phyloP scores from a whole-genome alignment of 257 asterid species.

The Plantago major region DNA sequence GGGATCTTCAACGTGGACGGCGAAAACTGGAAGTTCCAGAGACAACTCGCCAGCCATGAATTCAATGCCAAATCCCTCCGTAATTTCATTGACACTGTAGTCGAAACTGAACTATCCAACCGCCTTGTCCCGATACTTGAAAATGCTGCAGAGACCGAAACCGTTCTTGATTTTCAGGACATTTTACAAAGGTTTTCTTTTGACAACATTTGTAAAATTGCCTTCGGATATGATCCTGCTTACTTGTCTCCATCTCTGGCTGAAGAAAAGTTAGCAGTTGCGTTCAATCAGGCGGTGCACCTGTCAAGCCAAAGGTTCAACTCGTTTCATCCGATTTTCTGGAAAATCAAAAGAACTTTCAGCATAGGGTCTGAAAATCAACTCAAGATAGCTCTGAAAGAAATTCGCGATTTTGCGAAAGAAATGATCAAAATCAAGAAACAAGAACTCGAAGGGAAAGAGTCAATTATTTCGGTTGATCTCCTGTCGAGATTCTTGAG shows the following conservation, averaged over 20 bases:
- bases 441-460: background rate
- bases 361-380: background rate
- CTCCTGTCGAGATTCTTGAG: constrained; percentile 7
- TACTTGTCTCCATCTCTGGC: constrained; percentile 2
- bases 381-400: background rate
- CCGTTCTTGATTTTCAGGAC: constrained; percentile 14
- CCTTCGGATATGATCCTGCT: background rate
- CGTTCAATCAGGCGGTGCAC: background rate
- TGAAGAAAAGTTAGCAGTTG: background rate
- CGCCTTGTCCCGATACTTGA: constrained; percentile 1
- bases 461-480: background rate
- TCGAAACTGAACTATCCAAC: background rate
- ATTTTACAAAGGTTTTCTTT: constrained; percentile 10
- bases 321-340: background rate
- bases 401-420: background rate
- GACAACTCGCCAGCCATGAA: constrained; percentile 1
- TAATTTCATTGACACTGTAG: background rate
- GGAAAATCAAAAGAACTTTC: background rate
- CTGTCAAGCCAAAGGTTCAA: constrained; percentile 1
- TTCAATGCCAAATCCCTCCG: constrained; percentile 12
- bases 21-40: constrained; percentile 6
- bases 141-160: background rate
- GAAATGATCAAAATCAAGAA: background rate
- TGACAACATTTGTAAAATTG: constrained; percentile 10
- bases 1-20: constrained; percentile 11